Conservation (phyloP, 129 eudicot species). For the Pittosporum tobira region DNA sequence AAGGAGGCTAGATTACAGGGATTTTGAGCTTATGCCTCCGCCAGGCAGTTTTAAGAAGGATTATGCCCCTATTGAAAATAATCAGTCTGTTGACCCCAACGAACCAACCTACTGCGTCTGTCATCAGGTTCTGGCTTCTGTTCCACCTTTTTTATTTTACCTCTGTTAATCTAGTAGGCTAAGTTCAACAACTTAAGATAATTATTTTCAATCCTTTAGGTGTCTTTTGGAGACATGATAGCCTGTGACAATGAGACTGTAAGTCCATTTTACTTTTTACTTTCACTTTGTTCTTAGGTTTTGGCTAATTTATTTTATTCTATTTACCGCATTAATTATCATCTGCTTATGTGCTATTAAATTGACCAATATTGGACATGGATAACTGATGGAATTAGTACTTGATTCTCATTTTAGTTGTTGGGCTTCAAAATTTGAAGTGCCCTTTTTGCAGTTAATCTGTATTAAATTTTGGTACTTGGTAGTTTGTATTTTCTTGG, state of each 20-base stretch:
- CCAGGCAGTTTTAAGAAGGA: constrained; percentile 88
- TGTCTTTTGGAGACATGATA: constrained; percentile 95
- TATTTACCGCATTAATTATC: no score
- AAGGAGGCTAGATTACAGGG: constrained; percentile 68
- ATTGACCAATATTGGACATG: no score
- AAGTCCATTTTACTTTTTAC: constrained; percentile 19
- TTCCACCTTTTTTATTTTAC: constrained; percentile 1
- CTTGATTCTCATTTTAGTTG: neutral
- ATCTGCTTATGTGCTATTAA: no score
- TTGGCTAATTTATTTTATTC: no score
- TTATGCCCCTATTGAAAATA: constrained; percentile 66
- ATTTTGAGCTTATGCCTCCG: constrained; percentile 95
- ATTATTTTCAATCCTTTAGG: constrained; percentile 35
- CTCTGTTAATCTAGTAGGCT: neutral
- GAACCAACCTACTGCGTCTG: constrained; percentile 96
- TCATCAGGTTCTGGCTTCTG: constrained; percentile 62
- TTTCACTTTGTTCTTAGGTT: no score
- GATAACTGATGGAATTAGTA: neutral
- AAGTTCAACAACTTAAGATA: neutral
- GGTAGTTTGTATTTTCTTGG: no score
- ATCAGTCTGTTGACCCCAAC: constrained; percentile 96
- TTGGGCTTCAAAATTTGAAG: neutral
- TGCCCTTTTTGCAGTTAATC: neutral
- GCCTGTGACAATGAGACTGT: constrained; percentile 97
- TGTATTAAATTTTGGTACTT: neutral